Evolutionary conservation across 345 rosid genomes (phyloP), one percentile per base, ranked within the genome.

Genomic region (Xanthoceras sorbifolium): DNA sequence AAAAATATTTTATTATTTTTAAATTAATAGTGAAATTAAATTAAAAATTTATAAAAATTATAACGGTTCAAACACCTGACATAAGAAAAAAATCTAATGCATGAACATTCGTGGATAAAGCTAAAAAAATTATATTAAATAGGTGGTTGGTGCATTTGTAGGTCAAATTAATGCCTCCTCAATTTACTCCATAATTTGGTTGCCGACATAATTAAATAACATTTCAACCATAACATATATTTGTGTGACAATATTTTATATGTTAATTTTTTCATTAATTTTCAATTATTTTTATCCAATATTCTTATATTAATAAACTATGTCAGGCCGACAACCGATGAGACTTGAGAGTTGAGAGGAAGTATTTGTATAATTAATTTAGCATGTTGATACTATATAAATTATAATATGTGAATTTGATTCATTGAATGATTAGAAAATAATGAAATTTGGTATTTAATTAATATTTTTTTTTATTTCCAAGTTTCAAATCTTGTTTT

Each of bases 171-270:
- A 68, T 38, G 75, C 72, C 29, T 63, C 77, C 82, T 50, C 74
- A 50, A 72, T 26, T 61, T 59, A 50, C 82, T 79, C 83, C 64
- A 5, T 20, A 69, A 82, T 48, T 67, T 71, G 73, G 80, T 70
- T 6, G 84, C 89, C 86, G 86, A 84, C 87, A 84, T 79, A 26
- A 57, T 78, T 78, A 32, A 62, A 6, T 57, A 82, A 64, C 54
- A 48, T 48, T 48, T 48, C n/a, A 48, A 15, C 52, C 15, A 32
- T 65, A 69, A 44, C n/a, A 2, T 46, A 2, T 31, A 28, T 40
- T 5, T 18, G 34, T 64, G 72, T 42, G 70, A 65, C 22, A 25
- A 36, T 63, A 76, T 81, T 17, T 18, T 73, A 38, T 64, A 4
- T 20, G 48, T 44, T 69, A 10, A 1, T 20, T 36, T 36, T 3